Evolutionary conservation across 345 rosid genomes (phyloP), one percentile per base, ranked within the genome.

Genomic region (Cochlearia excelsa): DNA sequence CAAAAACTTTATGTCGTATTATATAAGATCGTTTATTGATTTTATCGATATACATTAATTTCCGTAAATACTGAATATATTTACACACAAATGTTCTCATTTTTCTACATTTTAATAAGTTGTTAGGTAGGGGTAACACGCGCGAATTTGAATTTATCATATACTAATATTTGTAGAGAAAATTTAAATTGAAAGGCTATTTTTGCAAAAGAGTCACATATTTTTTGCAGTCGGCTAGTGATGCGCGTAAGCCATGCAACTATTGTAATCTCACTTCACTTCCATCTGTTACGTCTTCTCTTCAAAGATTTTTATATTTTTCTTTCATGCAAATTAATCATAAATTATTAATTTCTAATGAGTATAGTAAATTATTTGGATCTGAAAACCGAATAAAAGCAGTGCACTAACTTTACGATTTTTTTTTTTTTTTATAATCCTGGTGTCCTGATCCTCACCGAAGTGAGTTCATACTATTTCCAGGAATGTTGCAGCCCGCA

Each of bases 171-270:
- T 53, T 35, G 7, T 1, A 2, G 38, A 29, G 26, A 35, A 45
- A 8, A 54, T 54, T 23, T 46, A 8, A 35, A 44, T 11, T 4
- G 26, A 33, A n/a, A 48, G 30, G 46, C 9, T 11, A 33, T 43
- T 23, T 26, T 43, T 64, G 75, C 74, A 75, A 77, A 16, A 68
- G 80, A 59, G 74, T 73, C 82, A 64, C 67, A 39, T 38, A 53
- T 30, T 16, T 16, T 16, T 54, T 54, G 67, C 35, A 34, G 48
- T 56, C 53, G 67, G 73, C 51, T 42, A 26, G 30, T 67, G 81
- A 78, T 77, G 76, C 84, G 83, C 81, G 84, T 76, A 85, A 77
- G 78, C 71, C 82, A 79, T 79, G 84, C 86, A 79, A 70, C 54
- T 58, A 31, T 51, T 9, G 31, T 51, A 51, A 58, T 50, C 44